phyloP scores from a whole-genome alignment of 2,329 filamentous ascomycete species.

The Malbranchea cinnamomea region DNA sequence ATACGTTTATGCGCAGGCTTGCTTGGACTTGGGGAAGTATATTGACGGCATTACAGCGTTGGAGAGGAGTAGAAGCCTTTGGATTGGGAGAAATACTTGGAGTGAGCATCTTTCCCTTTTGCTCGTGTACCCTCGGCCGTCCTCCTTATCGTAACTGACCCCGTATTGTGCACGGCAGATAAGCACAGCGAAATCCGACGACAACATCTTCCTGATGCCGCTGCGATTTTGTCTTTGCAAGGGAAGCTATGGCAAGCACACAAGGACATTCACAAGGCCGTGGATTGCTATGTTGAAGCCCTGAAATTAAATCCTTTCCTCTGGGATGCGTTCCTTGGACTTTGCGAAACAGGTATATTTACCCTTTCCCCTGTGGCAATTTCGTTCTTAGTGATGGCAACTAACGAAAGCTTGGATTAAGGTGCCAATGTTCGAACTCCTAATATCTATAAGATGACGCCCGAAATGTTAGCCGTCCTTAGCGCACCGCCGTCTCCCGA shows the following conservation, averaged over 20 bases:
- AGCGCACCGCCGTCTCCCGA: slow-evolving; percentile 21
- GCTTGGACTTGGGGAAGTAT: slow-evolving; percentile 60
- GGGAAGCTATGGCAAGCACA: slow-evolving; percentile 77
- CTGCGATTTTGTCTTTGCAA: slow-evolving; percentile 67
- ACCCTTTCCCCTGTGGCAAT: background rate
- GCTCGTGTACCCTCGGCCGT: slow-evolving; percentile 2
- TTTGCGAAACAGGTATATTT: slow-evolving; percentile 57
- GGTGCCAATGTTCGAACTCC: slow-evolving; percentile 65
- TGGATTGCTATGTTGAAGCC: slow-evolving; percentile 74
- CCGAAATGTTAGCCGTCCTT: slow-evolving; percentile 43
- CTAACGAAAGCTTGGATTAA: slow-evolving; percentile 25
- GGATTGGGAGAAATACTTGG: slow-evolving; percentile 60
- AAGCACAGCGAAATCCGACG: slow-evolving; percentile 63
- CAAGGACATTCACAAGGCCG: slow-evolving; percentile 65
- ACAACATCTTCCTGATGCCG: slow-evolving; percentile 64
- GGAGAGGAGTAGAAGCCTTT: slow-evolving; percentile 65
- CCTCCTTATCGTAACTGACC: slow-evolving; percentile 7
- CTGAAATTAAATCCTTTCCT: slow-evolving; percentile 87
- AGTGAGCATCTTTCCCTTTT: slow-evolving; percentile 39
- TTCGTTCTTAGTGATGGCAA: slow-evolving; percentile 1
- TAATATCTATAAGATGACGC: slow-evolving; percentile 70
- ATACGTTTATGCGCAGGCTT: slow-evolving; percentile 84
- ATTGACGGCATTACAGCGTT: slow-evolving; percentile 70
- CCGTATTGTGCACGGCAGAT: slow-evolving; percentile 27
- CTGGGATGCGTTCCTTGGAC: slow-evolving; percentile 87